Conservation (phyloP, 2,329 filamentous ascomycete genomes). For the Bimuria novae-zelandiae region DNA sequence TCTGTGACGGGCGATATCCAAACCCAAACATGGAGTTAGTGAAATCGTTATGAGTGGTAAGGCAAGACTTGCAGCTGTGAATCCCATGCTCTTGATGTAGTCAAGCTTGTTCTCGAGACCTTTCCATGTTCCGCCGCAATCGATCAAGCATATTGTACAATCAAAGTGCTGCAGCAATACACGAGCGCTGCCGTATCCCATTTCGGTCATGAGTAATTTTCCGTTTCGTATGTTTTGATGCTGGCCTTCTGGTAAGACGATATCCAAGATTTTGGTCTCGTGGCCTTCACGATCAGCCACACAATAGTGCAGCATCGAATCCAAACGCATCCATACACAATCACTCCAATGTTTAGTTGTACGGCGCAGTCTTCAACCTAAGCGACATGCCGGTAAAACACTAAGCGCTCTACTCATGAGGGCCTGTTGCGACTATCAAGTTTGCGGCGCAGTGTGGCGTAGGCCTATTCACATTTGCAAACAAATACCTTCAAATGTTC, state of each 20-base stretch:
- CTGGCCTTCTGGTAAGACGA: not conserved
- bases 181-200: not conserved
- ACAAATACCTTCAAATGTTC: too few species aligned
- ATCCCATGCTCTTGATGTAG: slow-evolving; percentile 55
- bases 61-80: slow-evolving; percentile 39
- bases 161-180: slow-evolving; percentile 9
- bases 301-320: not conserved
- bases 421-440: too few species aligned
- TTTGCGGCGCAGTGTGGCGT: too few species aligned
- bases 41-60: not conserved
- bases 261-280: not conserved
- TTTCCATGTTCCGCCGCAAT: slow-evolving; percentile 55
- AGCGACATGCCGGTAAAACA: too few species aligned
- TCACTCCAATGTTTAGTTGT: too few species aligned
- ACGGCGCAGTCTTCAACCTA: too few species aligned
- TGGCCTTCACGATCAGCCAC: not conserved
- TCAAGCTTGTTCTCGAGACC: slow-evolving; percentile 51
- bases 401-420: too few species aligned
- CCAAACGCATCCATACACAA: too few species aligned
- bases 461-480: too few species aligned
- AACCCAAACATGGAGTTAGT: slow-evolving; percentile 19
- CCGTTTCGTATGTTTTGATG: not conserved
- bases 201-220: not conserved
- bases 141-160: slow-evolving; percentile 4
- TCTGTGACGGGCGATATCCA: slow-evolving; percentile 45